Conservation (phyloP, 2,329 filamentous ascomycete species). For the Geosmithia putterillii region DNA sequence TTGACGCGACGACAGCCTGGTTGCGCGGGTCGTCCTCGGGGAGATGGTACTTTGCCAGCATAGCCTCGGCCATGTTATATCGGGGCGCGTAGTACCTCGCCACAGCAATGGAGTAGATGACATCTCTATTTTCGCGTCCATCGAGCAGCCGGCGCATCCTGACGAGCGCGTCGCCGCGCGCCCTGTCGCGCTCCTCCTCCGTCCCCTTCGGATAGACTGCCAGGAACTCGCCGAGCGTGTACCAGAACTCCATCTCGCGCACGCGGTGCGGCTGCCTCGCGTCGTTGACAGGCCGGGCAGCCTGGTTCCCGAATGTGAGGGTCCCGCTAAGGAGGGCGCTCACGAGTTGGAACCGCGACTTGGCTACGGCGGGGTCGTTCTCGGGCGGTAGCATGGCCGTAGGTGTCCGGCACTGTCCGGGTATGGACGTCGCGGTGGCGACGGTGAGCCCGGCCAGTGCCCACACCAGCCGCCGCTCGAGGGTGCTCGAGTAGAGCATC, state of each 20-base stretch:
- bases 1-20: constrained; percentile 56
- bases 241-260: constrained; percentile 73
- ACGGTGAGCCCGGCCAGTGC: constrained; percentile 38
- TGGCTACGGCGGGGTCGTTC: constrained; percentile 50
- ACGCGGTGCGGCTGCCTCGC: constrained; percentile 34
- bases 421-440: constrained; percentile 19
- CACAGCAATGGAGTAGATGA: constrained; percentile 80
- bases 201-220: too few relatives aligned
- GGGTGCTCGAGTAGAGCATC: constrained; percentile 38
- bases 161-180: constrained; percentile 52
- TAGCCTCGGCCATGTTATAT: not conserved
- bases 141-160: constrained; percentile 61
- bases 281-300: constrained; percentile 35
- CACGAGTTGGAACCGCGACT: constrained; percentile 61
- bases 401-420: too few relatives aligned
- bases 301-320: constrained; percentile 45
- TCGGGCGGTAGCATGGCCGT: too few relatives aligned
- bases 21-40: constrained; percentile 56
- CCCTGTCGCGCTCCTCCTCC: constrained; percentile 26
- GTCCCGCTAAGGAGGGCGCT: constrained; percentile 67
- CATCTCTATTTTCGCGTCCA: constrained; percentile 75
- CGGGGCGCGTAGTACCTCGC: constrained; percentile 55
- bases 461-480: constrained; percentile 51
- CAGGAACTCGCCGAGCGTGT: constrained; percentile 57
- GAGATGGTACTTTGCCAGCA: constrained; percentile 40